Percentiles rank a stretch among this genome's conserved stretches.
Conservation (phyloP, 768 basidiomycete species). For the Fistulinella prunicolor region DNA sequence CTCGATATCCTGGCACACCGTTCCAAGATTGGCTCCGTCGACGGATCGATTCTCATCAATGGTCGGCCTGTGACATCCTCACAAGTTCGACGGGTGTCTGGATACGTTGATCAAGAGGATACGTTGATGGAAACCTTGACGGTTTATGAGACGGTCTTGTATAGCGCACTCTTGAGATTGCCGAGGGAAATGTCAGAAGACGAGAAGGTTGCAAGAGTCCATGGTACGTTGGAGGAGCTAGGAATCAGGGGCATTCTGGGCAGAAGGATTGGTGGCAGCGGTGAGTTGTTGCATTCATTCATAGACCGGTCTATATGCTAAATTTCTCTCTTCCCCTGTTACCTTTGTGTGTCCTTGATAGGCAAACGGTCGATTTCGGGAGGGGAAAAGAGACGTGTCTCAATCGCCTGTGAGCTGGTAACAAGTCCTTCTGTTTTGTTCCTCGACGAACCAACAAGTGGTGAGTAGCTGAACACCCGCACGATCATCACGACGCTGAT, state of each 20-base stretch:
- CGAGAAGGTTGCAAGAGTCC: slow-evolving; percentile 91
- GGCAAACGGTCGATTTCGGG: slow-evolving; percentile 91
- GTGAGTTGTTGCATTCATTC: slow-evolving; percentile 45
- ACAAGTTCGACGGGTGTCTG: slow-evolving; percentile 82
- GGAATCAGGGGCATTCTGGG: slow-evolving; percentile 92
- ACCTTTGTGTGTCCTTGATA: slow-evolving; percentile 33
- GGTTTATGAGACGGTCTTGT: slow-evolving; percentile 96
- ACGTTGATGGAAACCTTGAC: slow-evolving; percentile 96
- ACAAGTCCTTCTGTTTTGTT: slow-evolving; percentile 96
- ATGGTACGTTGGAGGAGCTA: slow-evolving; percentile 95
- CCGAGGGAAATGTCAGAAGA: slow-evolving; percentile 93
- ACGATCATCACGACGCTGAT: slow-evolving; percentile 1
- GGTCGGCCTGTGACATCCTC: slow-evolving; percentile 71
- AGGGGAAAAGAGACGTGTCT: slow-evolving; percentile 95
- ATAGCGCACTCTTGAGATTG: slow-evolving; percentile 85
- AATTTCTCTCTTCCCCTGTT: not conserved
- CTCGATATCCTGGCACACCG: slow-evolving; percentile 95
- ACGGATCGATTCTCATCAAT: slow-evolving; percentile 79
- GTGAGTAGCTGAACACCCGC: slow-evolving; percentile 39
- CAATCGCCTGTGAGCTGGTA: slow-evolving; percentile 96
- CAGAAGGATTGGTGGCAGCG: slow-evolving; percentile 83
- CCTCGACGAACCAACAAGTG: slow-evolving; percentile 96
- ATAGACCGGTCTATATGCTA: slow-evolving; percentile 1
- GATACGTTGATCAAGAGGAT: slow-evolving; percentile 98
- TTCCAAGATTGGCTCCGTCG: slow-evolving; percentile 73